phyloP scores from a whole-genome alignment of 2,329 filamentous ascomycete genomes.

The Penicillium palitans region DNA sequence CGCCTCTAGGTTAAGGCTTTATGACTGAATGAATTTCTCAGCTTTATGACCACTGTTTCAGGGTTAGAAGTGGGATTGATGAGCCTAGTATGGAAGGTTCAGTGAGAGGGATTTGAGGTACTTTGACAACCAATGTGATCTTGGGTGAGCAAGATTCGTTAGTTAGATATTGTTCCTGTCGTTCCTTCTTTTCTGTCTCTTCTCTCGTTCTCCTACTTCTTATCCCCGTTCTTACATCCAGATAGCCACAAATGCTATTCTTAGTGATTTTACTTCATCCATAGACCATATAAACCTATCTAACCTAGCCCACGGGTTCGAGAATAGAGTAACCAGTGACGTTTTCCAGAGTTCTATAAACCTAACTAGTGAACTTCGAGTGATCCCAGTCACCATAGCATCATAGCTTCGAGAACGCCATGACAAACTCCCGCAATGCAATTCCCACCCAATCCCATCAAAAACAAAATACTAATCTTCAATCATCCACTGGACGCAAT shows the following conservation, averaged over 20 bases:
- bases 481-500: neutral
- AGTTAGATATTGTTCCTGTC: neutral
- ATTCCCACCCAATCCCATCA: neutral
- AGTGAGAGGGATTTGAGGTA: neutral
- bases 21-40: neutral
- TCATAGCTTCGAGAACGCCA: neutral
- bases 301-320: neutral
- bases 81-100: neutral
- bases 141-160: neutral
- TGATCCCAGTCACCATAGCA: neutral
- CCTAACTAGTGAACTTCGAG: too few relatives aligned
- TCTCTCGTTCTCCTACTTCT: neutral
- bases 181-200: neutral
- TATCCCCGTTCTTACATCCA: neutral
- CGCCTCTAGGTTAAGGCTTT: neutral
- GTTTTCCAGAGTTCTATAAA: neutral
- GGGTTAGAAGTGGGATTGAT: neutral
- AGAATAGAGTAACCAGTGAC: neutral
- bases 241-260: neutral
- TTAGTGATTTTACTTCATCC: neutral
- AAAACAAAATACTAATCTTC: neutral
- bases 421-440: constrained; percentile 5
- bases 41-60: neutral
- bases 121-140: neutral
- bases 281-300: neutral